Percentiles rank a stretch among this genome's conserved stretches.
These are phyloP conservation scores for Colletotrichum nymphaeae DNA, from an alignment of 2,329 filamentous ascomycete genomes.

Conservation along the genomic window DNA sequence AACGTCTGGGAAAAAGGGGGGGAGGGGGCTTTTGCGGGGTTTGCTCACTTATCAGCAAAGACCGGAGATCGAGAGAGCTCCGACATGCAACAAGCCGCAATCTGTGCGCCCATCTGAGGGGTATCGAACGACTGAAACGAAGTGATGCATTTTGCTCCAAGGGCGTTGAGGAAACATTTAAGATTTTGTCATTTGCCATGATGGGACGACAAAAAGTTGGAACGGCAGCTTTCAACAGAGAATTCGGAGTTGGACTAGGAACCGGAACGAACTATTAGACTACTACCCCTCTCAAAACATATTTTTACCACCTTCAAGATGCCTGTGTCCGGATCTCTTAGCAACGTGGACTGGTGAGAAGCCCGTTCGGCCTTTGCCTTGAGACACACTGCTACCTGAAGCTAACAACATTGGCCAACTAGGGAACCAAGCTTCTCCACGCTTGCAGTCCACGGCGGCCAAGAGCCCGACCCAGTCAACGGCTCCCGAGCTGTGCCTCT, in stretches of 20 bases:
- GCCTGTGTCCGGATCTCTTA: constrained; percentile 46
- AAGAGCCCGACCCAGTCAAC: constrained; percentile 82
- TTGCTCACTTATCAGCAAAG: constrained; percentile 34
- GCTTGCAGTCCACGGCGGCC: constrained; percentile 53
- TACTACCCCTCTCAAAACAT: constrained; percentile 27
- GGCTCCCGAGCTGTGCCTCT: constrained; percentile 94
- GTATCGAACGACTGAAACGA: constrained; percentile 29
- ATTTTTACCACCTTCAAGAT: constrained; percentile 37
- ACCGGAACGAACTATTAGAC: constrained; percentile 15
- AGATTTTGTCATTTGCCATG: constrained; percentile 23
- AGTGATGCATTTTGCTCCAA: constrained; percentile 8
- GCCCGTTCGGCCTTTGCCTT: constrained; percentile 28
- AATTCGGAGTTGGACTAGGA: constrained; percentile 10
- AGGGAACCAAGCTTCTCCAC: constrained; percentile 36
- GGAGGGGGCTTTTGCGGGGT: constrained; percentile 14
- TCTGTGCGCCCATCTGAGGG: constrained; percentile 4
- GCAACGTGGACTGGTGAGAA: constrained; percentile 45
- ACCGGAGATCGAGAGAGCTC: constrained; percentile 16
- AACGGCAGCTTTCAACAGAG: constrained; percentile 5
- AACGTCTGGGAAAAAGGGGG: background rate
- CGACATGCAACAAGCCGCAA: background rate
- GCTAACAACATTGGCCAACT: background rate
- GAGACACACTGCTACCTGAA: constrained; percentile 7
- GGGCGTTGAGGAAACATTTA: constrained; percentile 30
- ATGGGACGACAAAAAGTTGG: background rate